phyloP scores from a whole-genome alignment of 305 asterid species.

The Fraxinus paxiana region DNA sequence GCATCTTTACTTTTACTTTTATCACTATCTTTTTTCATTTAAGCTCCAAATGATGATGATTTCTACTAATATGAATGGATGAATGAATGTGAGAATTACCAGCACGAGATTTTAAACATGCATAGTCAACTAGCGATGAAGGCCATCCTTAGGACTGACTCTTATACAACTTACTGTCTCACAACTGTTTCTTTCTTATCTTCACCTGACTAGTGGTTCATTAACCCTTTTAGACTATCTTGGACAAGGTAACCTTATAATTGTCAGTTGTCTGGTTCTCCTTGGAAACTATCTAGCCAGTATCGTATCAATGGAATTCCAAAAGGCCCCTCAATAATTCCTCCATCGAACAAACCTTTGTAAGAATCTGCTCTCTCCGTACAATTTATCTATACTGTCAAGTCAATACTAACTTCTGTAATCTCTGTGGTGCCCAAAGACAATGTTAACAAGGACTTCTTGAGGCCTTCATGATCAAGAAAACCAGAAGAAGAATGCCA shows the following conservation, averaged over 20 bases:
- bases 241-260: background rate
- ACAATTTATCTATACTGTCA: background rate
- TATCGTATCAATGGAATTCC: background rate
- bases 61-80: background rate
- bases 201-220: background rate
- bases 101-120: background rate
- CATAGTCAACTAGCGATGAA: background rate
- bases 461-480: background rate
- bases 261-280: background rate
- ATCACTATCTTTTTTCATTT: background rate
- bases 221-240: background rate
- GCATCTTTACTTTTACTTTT: background rate
- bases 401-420: background rate
- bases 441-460: background rate
- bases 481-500: background rate
- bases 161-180: background rate
- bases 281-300: background rate
- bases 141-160: background rate
- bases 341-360: background rate
- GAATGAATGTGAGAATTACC: background rate
- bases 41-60: background rate
- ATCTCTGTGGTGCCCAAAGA: background rate
- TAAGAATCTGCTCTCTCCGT: background rate
- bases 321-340: background rate
- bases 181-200: background rate